Conservation (phyloP, 2,329 filamentous ascomycete species). For the Xylaria polymorpha region DNA sequence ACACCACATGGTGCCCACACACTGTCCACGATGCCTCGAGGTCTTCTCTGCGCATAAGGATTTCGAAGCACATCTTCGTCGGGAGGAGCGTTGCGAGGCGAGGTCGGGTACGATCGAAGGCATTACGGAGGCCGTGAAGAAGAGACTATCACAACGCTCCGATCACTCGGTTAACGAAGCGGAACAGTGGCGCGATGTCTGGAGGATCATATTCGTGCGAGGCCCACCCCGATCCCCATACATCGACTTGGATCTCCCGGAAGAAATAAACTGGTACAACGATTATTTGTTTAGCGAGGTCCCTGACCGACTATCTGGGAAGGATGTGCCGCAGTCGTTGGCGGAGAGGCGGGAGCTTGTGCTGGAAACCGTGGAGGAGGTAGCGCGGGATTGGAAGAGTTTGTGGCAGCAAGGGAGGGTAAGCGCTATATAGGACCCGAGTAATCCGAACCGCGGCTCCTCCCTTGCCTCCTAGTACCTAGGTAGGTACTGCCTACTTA, state of each 20-base stretch:
- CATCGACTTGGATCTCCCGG: slow-evolving; percentile 18
- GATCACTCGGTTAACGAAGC: slow-evolving; percentile 9
- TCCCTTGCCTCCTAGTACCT: too few relatives aligned
- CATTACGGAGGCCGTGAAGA: not conserved
- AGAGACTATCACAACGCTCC: slow-evolving; percentile 14
- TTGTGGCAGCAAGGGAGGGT: not conserved
- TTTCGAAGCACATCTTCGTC: not conserved
- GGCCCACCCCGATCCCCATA: not conserved
- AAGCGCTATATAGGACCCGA: not conserved
- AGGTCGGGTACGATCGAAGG: slow-evolving; percentile 3
- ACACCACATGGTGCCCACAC: slow-evolving; percentile 9
- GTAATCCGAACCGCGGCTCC: too few relatives aligned
- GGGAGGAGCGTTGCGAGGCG: not conserved
- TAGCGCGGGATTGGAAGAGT: not conserved
- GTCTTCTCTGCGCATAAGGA: not conserved
- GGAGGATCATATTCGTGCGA: slow-evolving; percentile 5
- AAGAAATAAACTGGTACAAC: slow-evolving; percentile 14
- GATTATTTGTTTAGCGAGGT: slow-evolving; percentile 13
- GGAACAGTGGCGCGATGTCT: slow-evolving; percentile 10
- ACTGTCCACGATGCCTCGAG: slow-evolving; percentile 16
- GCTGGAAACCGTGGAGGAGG: not conserved
- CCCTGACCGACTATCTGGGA: not conserved
- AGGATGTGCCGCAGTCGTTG: not conserved
- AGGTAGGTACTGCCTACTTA: too few relatives aligned
- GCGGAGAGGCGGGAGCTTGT: not conserved